Evolutionary conservation across 257 asterid species (phyloP).

Genomic region (Nicotiana attenuata): DNA sequence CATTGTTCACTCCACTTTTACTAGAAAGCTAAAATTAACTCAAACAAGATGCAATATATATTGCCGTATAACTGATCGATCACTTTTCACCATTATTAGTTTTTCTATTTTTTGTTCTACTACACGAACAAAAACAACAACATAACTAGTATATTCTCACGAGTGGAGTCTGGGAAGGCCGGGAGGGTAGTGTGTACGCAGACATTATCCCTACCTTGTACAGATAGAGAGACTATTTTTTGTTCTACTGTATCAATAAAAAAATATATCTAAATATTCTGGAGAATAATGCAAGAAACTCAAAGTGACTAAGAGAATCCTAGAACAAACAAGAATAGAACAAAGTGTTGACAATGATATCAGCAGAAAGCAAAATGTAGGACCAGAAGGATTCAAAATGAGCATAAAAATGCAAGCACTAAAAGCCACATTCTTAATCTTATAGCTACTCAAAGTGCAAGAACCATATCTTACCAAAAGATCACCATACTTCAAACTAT

Average conservation of each 20-base stretch:
- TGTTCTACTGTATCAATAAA: background rate
- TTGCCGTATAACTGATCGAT: background rate
- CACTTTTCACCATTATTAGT: background rate
- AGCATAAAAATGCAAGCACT: constrained; percentile 1
- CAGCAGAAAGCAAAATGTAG: constrained; percentile 8
- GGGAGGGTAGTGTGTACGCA: too few relatives aligned
- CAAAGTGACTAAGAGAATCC: background rate
- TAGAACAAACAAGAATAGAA: constrained; percentile 6
- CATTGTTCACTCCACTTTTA: background rate
- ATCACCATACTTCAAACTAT: background rate
- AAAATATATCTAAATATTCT: background rate
- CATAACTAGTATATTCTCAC: too few relatives aligned
- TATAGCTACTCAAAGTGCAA: constrained; percentile 5
- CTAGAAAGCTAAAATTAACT: background rate
- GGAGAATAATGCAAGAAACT: background rate
- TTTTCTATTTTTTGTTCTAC: too few relatives aligned
- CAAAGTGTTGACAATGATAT: background rate
- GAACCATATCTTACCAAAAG: constrained; percentile 5
- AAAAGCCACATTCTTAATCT: background rate
- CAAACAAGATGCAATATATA: background rate
- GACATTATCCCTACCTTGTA: too few relatives aligned
- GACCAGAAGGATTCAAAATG: background rate
- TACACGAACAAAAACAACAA: too few relatives aligned
- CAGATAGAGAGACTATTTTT: too few relatives aligned
- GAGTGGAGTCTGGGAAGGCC: fast-evolving